Conservation (phyloP, 129 eudicot species). For the Helianthus annuus region DNA sequence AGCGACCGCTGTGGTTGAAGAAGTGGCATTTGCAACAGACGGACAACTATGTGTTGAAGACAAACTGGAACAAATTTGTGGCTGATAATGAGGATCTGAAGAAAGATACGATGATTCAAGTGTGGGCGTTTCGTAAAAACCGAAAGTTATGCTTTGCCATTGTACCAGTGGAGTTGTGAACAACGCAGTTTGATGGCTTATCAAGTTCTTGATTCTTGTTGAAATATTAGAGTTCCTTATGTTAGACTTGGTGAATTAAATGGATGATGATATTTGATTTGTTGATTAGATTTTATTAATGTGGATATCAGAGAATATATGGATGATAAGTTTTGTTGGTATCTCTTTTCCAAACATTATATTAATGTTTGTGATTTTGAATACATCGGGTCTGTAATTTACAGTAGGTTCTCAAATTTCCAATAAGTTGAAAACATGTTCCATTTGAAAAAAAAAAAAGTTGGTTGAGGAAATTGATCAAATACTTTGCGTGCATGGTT, state of each 20-base stretch:
- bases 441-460: too few species aligned
- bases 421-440: too few species aligned
- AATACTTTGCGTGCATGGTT: too few species aligned
- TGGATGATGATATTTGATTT: neutral
- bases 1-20: neutral
- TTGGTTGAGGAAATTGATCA: too few species aligned
- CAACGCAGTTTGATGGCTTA: neutral
- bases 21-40: neutral
- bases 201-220: neutral
- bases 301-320: neutral
- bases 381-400: too few species aligned
- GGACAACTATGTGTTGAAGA: neutral
- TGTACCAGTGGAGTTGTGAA: neutral
- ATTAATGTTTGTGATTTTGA: too few species aligned
- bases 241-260: neutral
- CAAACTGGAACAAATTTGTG: conserved; percentile 6
- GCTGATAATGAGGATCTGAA: neutral
- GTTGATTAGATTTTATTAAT: neutral
- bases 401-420: too few species aligned
- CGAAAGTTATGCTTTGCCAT: conserved; percentile 1
- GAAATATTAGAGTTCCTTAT: neutral
- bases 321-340: too few species aligned
- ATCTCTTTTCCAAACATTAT: too few species aligned
- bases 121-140: conserved; percentile 17
- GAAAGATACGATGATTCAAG: neutral